Conservation (phyloP, 1,284 basidiomycete genomes). For the Filobasidium uniguttulatum region DNA sequence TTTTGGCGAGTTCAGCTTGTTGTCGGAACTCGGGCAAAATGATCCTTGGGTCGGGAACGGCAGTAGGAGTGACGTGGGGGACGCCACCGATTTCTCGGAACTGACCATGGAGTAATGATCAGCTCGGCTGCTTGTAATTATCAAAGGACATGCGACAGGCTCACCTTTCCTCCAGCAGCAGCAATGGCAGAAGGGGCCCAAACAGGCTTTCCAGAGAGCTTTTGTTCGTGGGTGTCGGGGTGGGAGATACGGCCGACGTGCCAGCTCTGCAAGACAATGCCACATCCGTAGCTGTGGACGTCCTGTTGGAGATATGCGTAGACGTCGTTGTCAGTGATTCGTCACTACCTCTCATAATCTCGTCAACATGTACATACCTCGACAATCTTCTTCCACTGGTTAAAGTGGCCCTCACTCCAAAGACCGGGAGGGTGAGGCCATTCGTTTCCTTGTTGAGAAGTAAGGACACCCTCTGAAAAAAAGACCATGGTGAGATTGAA, state of each 20-base stretch:
- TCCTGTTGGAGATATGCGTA: too few relatives aligned
- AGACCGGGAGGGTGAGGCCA: conserved; percentile 1
- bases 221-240: not conserved
- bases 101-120: not conserved
- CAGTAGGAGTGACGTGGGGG: not conserved
- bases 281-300: not conserved
- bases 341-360: too few relatives aligned
- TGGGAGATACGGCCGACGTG: conserved; percentile 3
- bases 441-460: not conserved
- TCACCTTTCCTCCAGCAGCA: conserved; percentile 4
- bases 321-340: too few relatives aligned
- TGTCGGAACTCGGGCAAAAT: not conserved
- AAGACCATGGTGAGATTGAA: too few relatives aligned
- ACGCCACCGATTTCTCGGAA: not conserved
- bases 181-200: conserved; percentile 1
- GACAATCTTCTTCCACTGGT: not conserved
- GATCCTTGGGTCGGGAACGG: not conserved
- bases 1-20: too few relatives aligned
- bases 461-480: not conserved
- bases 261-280: not conserved
- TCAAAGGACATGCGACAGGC: not conserved
- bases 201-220: not conserved
- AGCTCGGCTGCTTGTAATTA: not conserved
- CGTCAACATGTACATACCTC: too few relatives aligned
- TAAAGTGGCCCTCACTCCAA: not conserved